These are phyloP conservation scores for Tricholomella constricta DNA, from an alignment of 768 basidiomycete genomes.

Conservation along the genomic window DNA sequence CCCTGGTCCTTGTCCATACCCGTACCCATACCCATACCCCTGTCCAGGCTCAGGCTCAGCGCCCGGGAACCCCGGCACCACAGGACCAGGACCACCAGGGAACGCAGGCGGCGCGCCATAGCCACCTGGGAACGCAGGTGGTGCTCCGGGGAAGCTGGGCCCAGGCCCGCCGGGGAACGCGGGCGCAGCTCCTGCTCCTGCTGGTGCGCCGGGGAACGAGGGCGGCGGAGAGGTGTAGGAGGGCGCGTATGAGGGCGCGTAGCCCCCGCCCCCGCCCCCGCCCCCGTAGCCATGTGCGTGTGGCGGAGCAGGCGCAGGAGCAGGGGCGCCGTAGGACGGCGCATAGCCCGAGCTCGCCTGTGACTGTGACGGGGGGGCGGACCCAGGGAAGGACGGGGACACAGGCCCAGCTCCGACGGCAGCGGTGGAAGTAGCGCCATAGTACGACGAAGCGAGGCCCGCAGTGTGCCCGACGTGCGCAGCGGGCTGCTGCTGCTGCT, in stretches of 20 bases:
- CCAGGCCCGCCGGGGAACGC: too few species aligned
- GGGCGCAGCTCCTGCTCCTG: too few species aligned
- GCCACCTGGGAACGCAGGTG: slow-evolving; percentile 36
- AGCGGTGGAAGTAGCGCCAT: slow-evolving; percentile 16
- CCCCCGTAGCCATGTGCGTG: too few species aligned
- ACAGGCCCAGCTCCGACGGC: not conserved
- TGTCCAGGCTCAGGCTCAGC: slow-evolving; percentile 9
- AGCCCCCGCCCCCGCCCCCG: too few species aligned
- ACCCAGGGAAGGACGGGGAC: slow-evolving; percentile 15
- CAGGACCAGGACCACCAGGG: too few species aligned
- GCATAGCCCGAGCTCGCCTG: slow-evolving; percentile 26
- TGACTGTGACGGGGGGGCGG: slow-evolving; percentile 25
- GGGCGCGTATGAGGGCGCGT: slow-evolving; percentile 24
- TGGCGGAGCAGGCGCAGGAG: slow-evolving; percentile 23
- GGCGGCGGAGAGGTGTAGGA: slow-evolving; percentile 24
- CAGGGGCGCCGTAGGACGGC: slow-evolving; percentile 30
- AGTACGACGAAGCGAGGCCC: slow-evolving; percentile 33
- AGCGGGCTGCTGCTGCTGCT: not conserved
- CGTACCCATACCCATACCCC: not conserved
- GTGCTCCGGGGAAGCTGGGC: slow-evolving; percentile 28
- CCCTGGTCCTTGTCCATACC: too few species aligned
- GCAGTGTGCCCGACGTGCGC: slow-evolving; percentile 9
- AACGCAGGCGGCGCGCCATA: slow-evolving; percentile 18
- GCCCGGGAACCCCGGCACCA: slow-evolving; percentile 39
- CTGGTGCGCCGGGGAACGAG: too few species aligned